Conservation (phyloP, 192 early-diverging fungal species). For the Podila epicladia region DNA sequence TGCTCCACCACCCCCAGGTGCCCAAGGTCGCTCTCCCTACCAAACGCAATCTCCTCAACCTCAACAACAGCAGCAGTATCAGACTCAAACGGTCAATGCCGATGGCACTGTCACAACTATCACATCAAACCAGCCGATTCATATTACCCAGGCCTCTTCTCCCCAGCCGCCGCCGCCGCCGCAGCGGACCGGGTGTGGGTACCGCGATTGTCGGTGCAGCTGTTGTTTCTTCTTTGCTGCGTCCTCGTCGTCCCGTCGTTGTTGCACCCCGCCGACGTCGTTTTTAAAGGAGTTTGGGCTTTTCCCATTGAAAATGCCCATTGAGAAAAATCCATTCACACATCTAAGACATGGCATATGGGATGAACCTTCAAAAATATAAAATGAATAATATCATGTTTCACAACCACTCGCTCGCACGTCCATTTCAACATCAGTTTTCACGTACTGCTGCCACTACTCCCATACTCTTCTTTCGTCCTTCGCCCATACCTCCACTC, state of each 20-base stretch:
- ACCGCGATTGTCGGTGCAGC: conserved; percentile 12
- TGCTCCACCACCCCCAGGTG: conserved; percentile 12
- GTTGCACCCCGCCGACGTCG: conserved; percentile 22
- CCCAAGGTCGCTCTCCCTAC: neutral
- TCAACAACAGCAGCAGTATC: conserved; percentile 1
- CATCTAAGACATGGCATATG: too few species aligned
- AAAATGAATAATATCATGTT: too few species aligned
- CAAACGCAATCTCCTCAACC: neutral
- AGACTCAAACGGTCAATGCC: conserved; percentile 5
- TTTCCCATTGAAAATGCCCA: too few species aligned
- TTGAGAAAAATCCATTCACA: too few species aligned
- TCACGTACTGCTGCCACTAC: too few species aligned
- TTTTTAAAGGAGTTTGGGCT: neutral
- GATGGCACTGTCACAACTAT: conserved; percentile 15
- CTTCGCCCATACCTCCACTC: too few species aligned
- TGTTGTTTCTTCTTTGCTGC: conserved; percentile 12
- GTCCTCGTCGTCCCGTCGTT: conserved; percentile 1
- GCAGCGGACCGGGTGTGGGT: conserved; percentile 12
- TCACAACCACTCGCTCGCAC: too few species aligned
- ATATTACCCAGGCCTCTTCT: neutral
- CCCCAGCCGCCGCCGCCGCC: conserved; percentile 4
- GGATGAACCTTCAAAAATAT: too few species aligned
- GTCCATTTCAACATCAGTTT: too few species aligned
- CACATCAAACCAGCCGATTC: neutral
- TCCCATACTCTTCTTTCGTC: too few species aligned